A percentile compares a stretch with the other conserved stretches of the same genome.
Conservation (phyloP, 176 grass and related monocot species). For the Bonia amplexicaulis region DNA sequence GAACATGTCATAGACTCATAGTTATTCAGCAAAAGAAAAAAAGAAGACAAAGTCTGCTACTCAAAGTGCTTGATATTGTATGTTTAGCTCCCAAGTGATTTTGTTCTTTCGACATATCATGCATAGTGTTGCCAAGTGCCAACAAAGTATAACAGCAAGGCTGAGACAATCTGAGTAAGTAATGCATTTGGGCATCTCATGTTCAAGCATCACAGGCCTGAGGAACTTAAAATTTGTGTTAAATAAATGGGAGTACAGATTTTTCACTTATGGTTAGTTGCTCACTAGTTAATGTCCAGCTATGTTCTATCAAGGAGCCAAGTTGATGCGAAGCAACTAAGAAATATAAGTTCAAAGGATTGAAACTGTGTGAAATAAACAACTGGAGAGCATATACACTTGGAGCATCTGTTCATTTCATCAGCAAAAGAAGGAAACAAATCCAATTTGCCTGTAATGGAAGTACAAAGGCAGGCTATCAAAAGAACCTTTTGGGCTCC, state of each 20-base stretch:
- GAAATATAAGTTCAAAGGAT: not conserved
- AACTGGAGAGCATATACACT: not conserved
- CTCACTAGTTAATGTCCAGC: not conserved
- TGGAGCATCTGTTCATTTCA: not conserved
- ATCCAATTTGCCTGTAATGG: not conserved
- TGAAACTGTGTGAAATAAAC: not conserved
- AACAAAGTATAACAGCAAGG: not conserved
- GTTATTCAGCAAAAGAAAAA: not conserved
- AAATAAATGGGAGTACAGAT: not conserved
- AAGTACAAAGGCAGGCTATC: not conserved
- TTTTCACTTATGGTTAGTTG: not conserved
- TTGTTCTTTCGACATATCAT: not conserved
- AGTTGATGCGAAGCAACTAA: not conserved
- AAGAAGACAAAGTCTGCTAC: not conserved
- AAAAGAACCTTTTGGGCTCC: constrained; percentile 79
- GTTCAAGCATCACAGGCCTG: not conserved
- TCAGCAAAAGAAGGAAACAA: not conserved
- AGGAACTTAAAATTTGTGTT: not conserved
- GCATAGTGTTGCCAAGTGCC: not conserved
- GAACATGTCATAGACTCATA: not conserved
- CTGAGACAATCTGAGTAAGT: not conserved
- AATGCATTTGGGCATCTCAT: not conserved
- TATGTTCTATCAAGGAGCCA: not conserved
- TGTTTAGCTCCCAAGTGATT: not conserved
- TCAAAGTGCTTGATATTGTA: not conserved